These are phyloP conservation scores for Sporothrix brunneoviolacea DNA, from an alignment of 2,329 filamentous ascomycete genomes.

Conservation along the genomic window DNA sequence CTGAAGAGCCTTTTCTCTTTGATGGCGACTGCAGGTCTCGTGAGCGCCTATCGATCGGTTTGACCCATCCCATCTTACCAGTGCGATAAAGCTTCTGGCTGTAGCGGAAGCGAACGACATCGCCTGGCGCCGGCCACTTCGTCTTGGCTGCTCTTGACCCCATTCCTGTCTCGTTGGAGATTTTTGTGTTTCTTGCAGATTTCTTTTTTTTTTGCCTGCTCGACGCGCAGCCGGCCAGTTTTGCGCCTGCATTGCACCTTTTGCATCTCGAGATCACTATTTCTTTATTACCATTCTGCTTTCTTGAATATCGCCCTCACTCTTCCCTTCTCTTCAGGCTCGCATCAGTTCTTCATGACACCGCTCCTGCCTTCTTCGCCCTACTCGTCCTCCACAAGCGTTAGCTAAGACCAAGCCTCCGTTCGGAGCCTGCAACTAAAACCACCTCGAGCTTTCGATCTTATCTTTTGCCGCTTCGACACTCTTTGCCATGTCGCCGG, in stretches of 20 bases:
- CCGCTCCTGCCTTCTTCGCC: neutral
- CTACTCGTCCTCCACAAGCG: neutral
- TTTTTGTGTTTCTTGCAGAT: neutral
- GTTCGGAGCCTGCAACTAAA: neutral
- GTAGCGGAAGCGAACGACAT: neutral
- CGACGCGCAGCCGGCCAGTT: too few relatives aligned
- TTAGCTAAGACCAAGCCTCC: neutral
- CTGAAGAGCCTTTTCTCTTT: constrained; percentile 18
- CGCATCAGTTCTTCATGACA: neutral
- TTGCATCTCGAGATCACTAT: too few relatives aligned
- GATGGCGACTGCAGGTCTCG: constrained; percentile 17
- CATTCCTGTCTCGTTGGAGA: neutral
- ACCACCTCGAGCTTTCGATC: neutral
- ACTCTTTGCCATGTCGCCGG: constrained; percentile 1
- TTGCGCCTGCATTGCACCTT: too few relatives aligned
- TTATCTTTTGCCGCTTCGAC: neutral
- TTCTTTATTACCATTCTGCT: too few relatives aligned
- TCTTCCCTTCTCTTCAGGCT: neutral
- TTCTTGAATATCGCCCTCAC: too few relatives aligned
- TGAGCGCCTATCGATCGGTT: constrained; percentile 17
- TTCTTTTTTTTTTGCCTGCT: neutral
- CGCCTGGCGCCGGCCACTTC: neutral
- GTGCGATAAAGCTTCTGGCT: constrained; percentile 10
- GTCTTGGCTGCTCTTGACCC: neutral
- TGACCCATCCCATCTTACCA: neutral